Evolutionary conservation across 2,329 filamentous ascomycete genomes (phyloP).

Genomic region (Pseudocercospora crystallina): DNA sequence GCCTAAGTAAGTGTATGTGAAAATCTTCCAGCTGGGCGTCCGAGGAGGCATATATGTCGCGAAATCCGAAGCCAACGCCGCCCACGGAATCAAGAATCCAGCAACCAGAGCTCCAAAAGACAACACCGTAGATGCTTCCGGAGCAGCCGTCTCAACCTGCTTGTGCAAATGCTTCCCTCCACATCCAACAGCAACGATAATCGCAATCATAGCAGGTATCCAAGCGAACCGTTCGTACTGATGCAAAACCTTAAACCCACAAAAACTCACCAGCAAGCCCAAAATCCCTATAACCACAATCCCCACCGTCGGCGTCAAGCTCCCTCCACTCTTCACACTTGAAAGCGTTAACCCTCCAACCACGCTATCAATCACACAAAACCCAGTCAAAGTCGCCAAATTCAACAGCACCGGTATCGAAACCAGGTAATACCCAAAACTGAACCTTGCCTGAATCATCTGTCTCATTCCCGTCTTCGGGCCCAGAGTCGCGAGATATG

Average conservation of each 20-base stretch:
- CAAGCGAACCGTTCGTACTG: slow-evolving; percentile 45
- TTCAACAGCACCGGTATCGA: slow-evolving; percentile 63
- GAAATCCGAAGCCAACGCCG: slow-evolving; percentile 41
- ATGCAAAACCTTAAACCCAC: slow-evolving; percentile 53
- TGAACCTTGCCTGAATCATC: slow-evolving; percentile 65
- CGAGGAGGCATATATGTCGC: slow-evolving; percentile 45
- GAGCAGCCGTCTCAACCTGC: slow-evolving; percentile 50
- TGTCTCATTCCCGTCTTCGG: slow-evolving; percentile 65
- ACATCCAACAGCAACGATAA: slow-evolving; percentile 43
- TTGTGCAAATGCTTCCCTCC: slow-evolving; percentile 42
- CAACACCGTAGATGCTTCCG: slow-evolving; percentile 35
- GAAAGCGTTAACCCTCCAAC: slow-evolving; percentile 59
- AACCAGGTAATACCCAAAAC: slow-evolving; percentile 59
- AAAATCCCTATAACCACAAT: slow-evolving; percentile 62
- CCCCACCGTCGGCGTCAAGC: slow-evolving; percentile 55
- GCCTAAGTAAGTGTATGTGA: slow-evolving; percentile 40
- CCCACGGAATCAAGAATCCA: slow-evolving; percentile 60
- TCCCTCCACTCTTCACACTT: slow-evolving; percentile 49
- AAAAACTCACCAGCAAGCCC: slow-evolving; percentile 61
- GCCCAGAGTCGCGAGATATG: slow-evolving; percentile 59
- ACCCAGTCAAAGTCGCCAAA: slow-evolving; percentile 62
- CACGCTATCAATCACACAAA: slow-evolving; percentile 62
- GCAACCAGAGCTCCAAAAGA: slow-evolving; percentile 61
- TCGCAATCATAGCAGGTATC: slow-evolving; percentile 43
- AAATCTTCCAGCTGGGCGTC: slow-evolving; percentile 36